Conservation (phyloP, 495 filamentous ascomycete species). For the Recurvomyces mirabilis region DNA sequence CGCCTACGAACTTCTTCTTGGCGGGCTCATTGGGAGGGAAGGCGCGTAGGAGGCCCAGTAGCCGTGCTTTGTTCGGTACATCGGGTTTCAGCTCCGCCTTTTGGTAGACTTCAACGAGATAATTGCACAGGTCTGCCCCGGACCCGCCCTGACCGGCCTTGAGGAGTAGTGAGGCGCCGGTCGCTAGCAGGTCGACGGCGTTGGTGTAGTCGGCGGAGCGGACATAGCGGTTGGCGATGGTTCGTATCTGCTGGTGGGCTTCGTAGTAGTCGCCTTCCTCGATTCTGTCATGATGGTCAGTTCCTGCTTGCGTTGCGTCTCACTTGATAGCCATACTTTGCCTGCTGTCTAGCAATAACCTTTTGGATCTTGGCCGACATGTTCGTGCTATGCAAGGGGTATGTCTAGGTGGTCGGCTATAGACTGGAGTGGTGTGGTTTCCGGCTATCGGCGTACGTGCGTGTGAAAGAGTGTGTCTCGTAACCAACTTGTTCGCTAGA, state of each 20-base stretch:
- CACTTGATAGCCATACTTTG: constrained; percentile 41
- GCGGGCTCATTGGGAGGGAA: constrained; percentile 79
- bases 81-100: constrained; percentile 67
- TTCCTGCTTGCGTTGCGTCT: not conserved
- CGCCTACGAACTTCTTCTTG: constrained; percentile 79
- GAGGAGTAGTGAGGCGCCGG: constrained; percentile 71
- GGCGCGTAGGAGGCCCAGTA: constrained; percentile 56
- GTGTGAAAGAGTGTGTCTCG: too few relatives aligned
- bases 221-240: constrained; percentile 83
- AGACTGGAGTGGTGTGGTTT: too few relatives aligned
- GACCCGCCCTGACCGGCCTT: constrained; percentile 83
- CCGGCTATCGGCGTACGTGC: too few relatives aligned
- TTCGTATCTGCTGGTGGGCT: constrained; percentile 92
- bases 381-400: too few relatives aligned
- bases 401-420: too few relatives aligned
- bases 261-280: constrained; percentile 90
- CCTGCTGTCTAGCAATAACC: constrained; percentile 57
- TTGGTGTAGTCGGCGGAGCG: constrained; percentile 72
- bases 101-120: constrained; percentile 78
- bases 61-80: constrained; percentile 49
- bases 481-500: too few relatives aligned
- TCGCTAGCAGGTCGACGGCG: constrained; percentile 75
- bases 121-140: constrained; percentile 78
- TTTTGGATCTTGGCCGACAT: constrained; percentile 53
- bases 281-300: constrained; percentile 49